phyloP scores from a whole-genome alignment of 495 filamentous ascomycete species.

The Geopyxis carbonaria region DNA sequence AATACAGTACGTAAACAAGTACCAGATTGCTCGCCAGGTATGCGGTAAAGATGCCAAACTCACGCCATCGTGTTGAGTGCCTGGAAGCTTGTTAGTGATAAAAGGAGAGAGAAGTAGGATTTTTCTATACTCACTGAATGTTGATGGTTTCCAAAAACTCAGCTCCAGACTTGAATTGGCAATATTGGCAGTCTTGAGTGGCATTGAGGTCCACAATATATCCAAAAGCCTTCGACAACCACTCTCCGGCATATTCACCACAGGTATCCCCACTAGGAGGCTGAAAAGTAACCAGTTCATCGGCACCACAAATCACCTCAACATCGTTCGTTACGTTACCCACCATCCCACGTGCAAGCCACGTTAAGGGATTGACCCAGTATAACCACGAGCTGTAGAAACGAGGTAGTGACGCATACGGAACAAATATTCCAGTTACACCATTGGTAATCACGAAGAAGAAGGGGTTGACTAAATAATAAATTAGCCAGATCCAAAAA shows the following conservation, averaged over 20 bases:
- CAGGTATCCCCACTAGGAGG: slow-evolving; percentile 34
- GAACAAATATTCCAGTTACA: slow-evolving; percentile 21
- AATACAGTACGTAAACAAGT: slow-evolving; percentile 17
- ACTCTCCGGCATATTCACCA: slow-evolving; percentile 35
- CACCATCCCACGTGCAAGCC: slow-evolving; percentile 41
- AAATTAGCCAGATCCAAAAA: slow-evolving; percentile 15
- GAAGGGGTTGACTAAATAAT: slow-evolving; percentile 15
- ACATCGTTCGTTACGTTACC: slow-evolving; percentile 38
- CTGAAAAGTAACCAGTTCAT: slow-evolving; percentile 42
- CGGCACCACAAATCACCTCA: slow-evolving; percentile 35
- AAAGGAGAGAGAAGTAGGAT: neutral
- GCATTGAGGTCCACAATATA: slow-evolving; percentile 32
- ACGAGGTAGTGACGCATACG: slow-evolving; percentile 12
- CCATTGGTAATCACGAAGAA: slow-evolving; percentile 20
- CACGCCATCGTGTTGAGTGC: slow-evolving; percentile 14
- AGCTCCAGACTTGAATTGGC: slow-evolving; percentile 41
- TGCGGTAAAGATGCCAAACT: slow-evolving; percentile 19
- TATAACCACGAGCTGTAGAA: slow-evolving; percentile 44
- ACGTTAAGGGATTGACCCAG: slow-evolving; percentile 47
- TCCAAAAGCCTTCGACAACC: slow-evolving; percentile 32
- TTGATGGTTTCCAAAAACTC: slow-evolving; percentile 33
- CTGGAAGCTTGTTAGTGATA: neutral
- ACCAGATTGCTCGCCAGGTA: slow-evolving; percentile 17
- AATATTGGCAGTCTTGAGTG: slow-evolving; percentile 39
- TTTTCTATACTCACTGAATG: slow-evolving; percentile 13